Base-by-base conservation (phyloP, 192 early-diverging fungal genomes). In the Coemansia sp. region DNA sequence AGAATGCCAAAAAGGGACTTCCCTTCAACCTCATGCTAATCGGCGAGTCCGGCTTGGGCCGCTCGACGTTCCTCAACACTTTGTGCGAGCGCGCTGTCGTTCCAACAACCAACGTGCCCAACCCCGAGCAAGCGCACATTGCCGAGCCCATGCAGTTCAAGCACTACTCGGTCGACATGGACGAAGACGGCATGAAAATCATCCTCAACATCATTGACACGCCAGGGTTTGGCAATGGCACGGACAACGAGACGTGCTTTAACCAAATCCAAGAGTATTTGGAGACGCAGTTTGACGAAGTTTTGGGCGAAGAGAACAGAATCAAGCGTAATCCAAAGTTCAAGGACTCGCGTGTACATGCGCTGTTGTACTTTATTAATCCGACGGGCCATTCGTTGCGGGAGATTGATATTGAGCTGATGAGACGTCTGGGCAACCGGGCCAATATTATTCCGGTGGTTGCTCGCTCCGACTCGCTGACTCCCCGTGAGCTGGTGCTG, bases 41-140 rank as follows among this genome's bases (percentile, higher is more conserved):
- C 59, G 96, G 95, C 85, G 84, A 76, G 88, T 69, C 96, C 12
- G 97, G 97, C 38, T 87, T 95, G 22, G 97, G 97, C n/a, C 94
- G 96, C 62, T 93, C 95, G 51, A 99, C 97, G 41, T 98, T 99
- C 84, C 88, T 98, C 53, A 99, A 99, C 86, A 97, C 97, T 8
- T 85, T 99, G 37, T 99, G 96, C 81, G 93, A 94, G 76, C 84
- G 84, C 54, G 70, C 69, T 64, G 89, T 92, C 38, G 83, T 95
- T 22, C 77, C 86, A 15, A 82, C 93, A 45, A 84, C 82, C 35
- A 87, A 89, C 35, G 60, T 79, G 22, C 84, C 85, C 51, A 84
- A 82, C 59, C 86, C 90, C 32, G 88, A 92, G 56, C 83, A 86
- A 61, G 93, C 93, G 37, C 87, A 92, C 47, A 81, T 87, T n/a